Evolutionary conservation across 768 basidiomycete species (phyloP).

Genomic region (Suillus decipiens): DNA sequence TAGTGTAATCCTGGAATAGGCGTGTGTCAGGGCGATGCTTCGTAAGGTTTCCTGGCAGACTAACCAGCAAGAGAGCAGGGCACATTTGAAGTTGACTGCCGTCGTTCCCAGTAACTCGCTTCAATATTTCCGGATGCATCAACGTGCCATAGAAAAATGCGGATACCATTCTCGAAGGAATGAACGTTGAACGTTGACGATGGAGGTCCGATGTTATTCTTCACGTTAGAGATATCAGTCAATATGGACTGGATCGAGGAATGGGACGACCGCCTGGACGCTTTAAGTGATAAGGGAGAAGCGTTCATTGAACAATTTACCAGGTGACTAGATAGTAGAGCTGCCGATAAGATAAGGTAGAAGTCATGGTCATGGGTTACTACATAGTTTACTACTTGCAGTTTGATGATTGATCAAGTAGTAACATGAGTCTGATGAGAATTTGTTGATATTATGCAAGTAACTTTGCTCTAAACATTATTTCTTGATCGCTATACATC

Average conservation of each 20-base stretch:
- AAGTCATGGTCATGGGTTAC: neutral
- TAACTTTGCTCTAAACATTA: neutral
- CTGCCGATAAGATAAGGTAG: neutral
- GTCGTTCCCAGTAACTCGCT: slow-evolving; percentile 70
- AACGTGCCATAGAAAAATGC: slow-evolving; percentile 92
- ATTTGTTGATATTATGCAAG: neutral
- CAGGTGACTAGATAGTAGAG: neutral
- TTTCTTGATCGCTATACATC: neutral
- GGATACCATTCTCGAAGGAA: slow-evolving; percentile 30
- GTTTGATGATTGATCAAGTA: too few relatives aligned
- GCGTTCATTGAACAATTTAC: neutral
- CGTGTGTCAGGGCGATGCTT: slow-evolving; percentile 1
- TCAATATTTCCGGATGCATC: slow-evolving; percentile 83
- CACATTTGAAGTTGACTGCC: slow-evolving; percentile 65
- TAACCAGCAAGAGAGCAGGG: slow-evolving; percentile 73
- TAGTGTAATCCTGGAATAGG: slow-evolving; percentile 63
- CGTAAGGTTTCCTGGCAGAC: slow-evolving; percentile 21
- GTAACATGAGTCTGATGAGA: neutral
- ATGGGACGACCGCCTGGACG: neutral
- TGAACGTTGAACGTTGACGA: neutral
- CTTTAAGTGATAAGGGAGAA: slow-evolving; percentile 8
- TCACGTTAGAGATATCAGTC: neutral
- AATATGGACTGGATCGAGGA: neutral
- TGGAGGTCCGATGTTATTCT: neutral
- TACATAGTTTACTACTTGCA: too few relatives aligned